Conservation (phyloP, 441 rosid genomes). For the Eruca vesicaria region DNA sequence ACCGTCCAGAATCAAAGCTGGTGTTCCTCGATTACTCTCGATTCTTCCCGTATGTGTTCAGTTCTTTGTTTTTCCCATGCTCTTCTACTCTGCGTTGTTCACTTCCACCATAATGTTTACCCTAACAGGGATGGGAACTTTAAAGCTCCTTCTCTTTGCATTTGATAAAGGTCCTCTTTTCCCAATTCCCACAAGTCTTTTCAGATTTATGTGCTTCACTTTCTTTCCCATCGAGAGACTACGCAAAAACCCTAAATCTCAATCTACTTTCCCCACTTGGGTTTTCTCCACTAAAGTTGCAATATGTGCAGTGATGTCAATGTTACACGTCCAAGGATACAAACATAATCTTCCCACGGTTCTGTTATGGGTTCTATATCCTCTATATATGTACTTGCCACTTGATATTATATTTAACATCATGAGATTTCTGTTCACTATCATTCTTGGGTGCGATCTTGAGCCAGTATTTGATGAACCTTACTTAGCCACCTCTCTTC, state of each 20-base stretch:
- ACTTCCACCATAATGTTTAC: constrained; percentile 1
- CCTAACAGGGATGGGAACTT: constrained; percentile 39
- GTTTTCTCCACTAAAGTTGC: constrained; percentile 31
- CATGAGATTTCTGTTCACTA: background rate
- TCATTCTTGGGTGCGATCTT: constrained; percentile 26
- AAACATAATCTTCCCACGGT: background rate
- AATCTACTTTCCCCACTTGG: constrained; percentile 6
- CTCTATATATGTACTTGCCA: constrained; percentile 22
- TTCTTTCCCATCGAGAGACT: constrained; percentile 35
- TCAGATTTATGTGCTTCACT: constrained; percentile 32
- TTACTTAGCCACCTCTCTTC: constrained; percentile 15
- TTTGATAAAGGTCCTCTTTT: constrained; percentile 35
- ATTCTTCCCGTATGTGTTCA: constrained; percentile 40
- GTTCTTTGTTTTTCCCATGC: constrained; percentile 37
- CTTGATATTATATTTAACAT: constrained; percentile 34
- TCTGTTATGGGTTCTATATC: constrained; percentile 6
- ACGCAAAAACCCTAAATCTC: constrained; percentile 19
- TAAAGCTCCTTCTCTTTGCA: constrained; percentile 48
- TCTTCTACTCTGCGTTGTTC: constrained; percentile 15
- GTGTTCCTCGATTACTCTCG: constrained; percentile 31
- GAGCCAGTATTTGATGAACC: constrained; percentile 39
- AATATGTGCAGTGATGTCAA: constrained; percentile 7
- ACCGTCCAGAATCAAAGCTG: constrained; percentile 30
- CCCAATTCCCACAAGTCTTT: background rate
- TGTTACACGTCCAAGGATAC: background rate